Evolutionary conservation across 2,329 filamentous ascomycete genomes (phyloP).

Genomic region (Metarhizium rileyi): DNA sequence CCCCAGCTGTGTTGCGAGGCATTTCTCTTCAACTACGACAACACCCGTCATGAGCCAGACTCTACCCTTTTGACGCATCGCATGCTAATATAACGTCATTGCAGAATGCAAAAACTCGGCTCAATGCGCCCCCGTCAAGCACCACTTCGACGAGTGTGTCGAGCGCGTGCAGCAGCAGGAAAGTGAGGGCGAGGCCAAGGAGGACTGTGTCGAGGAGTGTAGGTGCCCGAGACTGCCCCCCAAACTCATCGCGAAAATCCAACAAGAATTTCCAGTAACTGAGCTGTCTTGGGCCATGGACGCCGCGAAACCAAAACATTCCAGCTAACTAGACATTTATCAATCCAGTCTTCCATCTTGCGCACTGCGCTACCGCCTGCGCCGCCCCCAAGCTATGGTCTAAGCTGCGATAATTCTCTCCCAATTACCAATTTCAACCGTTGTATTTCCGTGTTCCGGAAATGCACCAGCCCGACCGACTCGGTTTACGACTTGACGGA

Average conservation of each 20-base stretch:
- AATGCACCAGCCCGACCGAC: neutral
- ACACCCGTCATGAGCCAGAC: neutral
- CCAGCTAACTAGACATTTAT: neutral
- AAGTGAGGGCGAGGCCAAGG: conserved; percentile 62
- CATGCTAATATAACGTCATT: neutral
- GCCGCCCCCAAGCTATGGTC: conserved; percentile 95
- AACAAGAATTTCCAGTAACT: neutral
- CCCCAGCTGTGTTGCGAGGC: conserved; percentile 2
- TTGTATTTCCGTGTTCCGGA: neutral
- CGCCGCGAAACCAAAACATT: neutral
- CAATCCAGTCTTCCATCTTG: conserved; percentile 97
- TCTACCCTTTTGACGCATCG: neutral
- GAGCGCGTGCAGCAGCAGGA: conserved; percentile 67
- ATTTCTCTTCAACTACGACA: neutral
- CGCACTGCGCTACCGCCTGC: conserved; percentile 87
- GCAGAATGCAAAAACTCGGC: conserved; percentile 82
- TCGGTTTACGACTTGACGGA: neutral
- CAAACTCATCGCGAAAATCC: neutral
- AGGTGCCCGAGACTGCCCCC: conserved; percentile 34
- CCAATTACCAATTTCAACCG: neutral
- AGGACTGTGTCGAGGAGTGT: conserved; percentile 99
- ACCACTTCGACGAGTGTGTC: conserved; percentile 97
- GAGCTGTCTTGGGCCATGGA: neutral
- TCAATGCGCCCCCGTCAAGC: conserved; percentile 80
- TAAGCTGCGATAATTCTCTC: conserved; percentile 66